These are phyloP conservation scores for Arabidopsis hybrid DNA, from an alignment of 441 rosid species.

Conservation along the genomic window DNA sequence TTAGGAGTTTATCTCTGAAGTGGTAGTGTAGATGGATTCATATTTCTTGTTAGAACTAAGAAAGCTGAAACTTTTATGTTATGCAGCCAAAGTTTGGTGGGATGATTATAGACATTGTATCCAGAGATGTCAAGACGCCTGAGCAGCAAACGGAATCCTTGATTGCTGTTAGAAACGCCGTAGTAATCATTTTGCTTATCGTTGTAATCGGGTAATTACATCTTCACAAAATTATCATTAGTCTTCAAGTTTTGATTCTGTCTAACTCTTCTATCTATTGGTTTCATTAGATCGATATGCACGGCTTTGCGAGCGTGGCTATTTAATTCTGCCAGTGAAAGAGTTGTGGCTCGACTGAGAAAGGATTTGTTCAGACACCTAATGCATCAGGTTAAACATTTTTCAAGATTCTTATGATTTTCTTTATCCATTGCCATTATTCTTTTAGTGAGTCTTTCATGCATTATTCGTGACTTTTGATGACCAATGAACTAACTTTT, in stretches of 20 bases:
- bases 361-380: constrained; percentile 80
- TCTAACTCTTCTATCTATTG: neutral
- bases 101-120: constrained; percentile 87
- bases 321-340: constrained; percentile 87
- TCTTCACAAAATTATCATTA: constrained; percentile 1
- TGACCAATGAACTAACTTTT: neutral
- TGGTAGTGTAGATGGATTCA: neutral
- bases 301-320: constrained; percentile 92
- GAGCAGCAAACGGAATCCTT: constrained; percentile 72
- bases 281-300: constrained; percentile 66
- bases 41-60: neutral
- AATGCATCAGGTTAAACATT: constrained; percentile 67
- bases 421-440: neutral
- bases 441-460: neutral
- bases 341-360: constrained; percentile 94
- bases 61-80: constrained; percentile 8
- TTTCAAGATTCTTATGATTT: constrained; percentile 16
- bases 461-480: neutral
- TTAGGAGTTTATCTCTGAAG: neutral
- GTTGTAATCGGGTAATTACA: constrained; percentile 77
- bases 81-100: constrained; percentile 95
- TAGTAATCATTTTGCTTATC: constrained; percentile 66
- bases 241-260: neutral
- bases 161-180: constrained; percentile 70
- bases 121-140: constrained; percentile 67